These are phyloP conservation scores for Yamadazyma nakazawae DNA, from an alignment of 805 yeast genomes.

Conservation along the genomic window DNA sequence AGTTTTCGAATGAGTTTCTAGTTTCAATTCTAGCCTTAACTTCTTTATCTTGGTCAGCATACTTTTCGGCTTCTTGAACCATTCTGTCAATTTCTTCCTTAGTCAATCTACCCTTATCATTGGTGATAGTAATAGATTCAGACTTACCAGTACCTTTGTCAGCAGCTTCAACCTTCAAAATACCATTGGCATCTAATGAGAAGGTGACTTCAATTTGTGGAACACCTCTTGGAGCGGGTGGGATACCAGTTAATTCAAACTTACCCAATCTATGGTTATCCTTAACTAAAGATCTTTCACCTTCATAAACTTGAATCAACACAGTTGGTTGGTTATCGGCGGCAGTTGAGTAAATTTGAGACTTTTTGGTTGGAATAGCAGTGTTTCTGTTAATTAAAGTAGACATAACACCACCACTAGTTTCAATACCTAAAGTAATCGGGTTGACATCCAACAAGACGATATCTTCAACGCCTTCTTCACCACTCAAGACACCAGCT, in stretches of 20 bases:
- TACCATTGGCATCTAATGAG: constrained; percentile 99
- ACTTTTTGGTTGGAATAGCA: constrained; percentile 98
- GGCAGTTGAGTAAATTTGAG: constrained; percentile 98
- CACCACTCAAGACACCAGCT: constrained; percentile 97
- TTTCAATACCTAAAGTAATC: constrained; percentile 98
- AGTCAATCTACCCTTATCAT: constrained; percentile 98
- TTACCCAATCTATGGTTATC: constrained; percentile 98
- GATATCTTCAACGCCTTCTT: constrained; percentile 93
- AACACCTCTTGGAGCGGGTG: constrained; percentile 98
- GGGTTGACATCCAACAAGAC: constrained; percentile 97
- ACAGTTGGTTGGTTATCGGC: constrained; percentile 99
- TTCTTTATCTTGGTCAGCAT: constrained; percentile 45
- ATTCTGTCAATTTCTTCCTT: constrained; percentile 96
- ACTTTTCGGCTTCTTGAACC: constrained; percentile 98
- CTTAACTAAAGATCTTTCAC: constrained; percentile 98
- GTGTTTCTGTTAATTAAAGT: constrained; percentile 99
- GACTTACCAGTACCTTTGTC: constrained; percentile 99
- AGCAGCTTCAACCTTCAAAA: constrained; percentile 97
- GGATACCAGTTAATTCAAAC: constrained; percentile 96
- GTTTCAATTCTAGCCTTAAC: constrained; percentile 41
- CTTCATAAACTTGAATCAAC: constrained; percentile 98
- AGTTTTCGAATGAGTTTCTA: constrained; percentile 45
- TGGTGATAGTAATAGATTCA: constrained; percentile 97
- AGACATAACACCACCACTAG: constrained; percentile 99
- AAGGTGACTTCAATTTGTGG: constrained; percentile 99